Conservation (phyloP, 768 basidiomycete species). For the Amanita phalloides region DNA sequence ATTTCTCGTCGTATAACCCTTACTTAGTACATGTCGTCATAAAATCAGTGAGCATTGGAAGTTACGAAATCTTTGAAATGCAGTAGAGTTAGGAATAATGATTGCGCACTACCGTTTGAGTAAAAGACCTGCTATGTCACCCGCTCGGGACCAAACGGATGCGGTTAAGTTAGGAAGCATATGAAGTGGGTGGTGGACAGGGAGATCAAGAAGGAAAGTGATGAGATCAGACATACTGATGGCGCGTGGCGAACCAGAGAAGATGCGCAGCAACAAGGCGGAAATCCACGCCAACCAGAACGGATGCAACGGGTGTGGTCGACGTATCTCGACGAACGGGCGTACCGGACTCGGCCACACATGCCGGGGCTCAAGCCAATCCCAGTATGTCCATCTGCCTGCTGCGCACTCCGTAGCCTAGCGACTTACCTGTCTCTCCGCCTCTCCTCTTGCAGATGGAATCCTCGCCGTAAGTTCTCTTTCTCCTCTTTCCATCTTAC, state of each 20-base stretch:
- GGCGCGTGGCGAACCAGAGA: no score
- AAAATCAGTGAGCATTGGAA: constrained; percentile 51
- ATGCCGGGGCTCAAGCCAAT: neutral
- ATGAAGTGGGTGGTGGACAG: no score
- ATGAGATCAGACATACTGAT: no score
- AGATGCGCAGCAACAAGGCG: no score
- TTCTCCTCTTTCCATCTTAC: neutral
- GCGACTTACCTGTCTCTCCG: neutral
- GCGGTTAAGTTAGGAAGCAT: no score
- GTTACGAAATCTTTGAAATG: constrained; percentile 88
- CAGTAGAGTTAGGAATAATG: constrained; percentile 54
- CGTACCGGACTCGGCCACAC: neutral
- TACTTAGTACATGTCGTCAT: neutral
- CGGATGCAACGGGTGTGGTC: constrained; percentile 22
- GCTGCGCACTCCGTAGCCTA: neutral
- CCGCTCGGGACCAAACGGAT: no score
- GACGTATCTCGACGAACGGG: constrained; percentile 1
- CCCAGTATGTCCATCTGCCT: neutral
- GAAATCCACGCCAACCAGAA: no score
- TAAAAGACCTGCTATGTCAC: no score
- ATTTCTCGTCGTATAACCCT: no score
- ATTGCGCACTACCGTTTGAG: constrained; percentile 43
- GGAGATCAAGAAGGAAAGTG: no score
- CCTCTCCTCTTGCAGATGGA: neutral
- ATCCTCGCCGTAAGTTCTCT: neutral